phyloP scores from a whole-genome alignment of 495 filamentous ascomycete species.

The Xylaria intraflava region DNA sequence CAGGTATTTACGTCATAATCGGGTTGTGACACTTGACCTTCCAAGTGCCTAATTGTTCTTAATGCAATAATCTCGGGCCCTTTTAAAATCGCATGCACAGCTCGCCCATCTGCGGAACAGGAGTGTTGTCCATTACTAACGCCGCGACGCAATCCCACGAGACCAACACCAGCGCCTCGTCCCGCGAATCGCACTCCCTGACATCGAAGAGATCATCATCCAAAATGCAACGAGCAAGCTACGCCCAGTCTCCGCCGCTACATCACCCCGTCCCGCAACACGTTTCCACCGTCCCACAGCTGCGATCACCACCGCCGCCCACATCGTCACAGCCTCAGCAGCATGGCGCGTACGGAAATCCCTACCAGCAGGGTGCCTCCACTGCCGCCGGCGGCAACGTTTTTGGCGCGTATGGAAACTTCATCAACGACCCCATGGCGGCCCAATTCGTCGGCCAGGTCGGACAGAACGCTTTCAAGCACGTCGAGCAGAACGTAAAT shows the following conservation, averaged over 20 bases:
- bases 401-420: slow-evolving; percentile 68
- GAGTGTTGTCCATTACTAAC: slow-evolving; percentile 22
- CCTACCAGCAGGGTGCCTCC: slow-evolving; percentile 56
- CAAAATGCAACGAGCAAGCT: slow-evolving; percentile 81
- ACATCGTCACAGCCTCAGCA: slow-evolving; percentile 62
- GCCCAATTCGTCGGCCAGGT: slow-evolving; percentile 94
- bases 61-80: slow-evolving; percentile 1
- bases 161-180: background rate
- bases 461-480: slow-evolving; percentile 80
- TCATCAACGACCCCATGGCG: slow-evolving; percentile 87
- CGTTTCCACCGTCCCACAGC: slow-evolving; percentile 96
- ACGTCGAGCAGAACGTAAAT: slow-evolving; percentile 91
- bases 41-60: background rate
- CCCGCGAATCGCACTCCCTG: background rate
- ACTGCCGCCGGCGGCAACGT: slow-evolving; percentile 45
- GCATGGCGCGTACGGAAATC: slow-evolving; percentile 67
- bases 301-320: slow-evolving; percentile 91
- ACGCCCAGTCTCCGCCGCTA: slow-evolving; percentile 84
- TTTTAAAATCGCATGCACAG: background rate
- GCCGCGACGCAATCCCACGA: background rate
- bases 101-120: slow-evolving; percentile 12
- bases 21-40: no score
- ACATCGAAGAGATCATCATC: background rate
- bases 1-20: background rate
- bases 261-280: slow-evolving; percentile 98